These are phyloP conservation scores for Naegleria fowleri DNA, from an alignment of 208 protist genomes.

Conservation along the genomic window DNA sequence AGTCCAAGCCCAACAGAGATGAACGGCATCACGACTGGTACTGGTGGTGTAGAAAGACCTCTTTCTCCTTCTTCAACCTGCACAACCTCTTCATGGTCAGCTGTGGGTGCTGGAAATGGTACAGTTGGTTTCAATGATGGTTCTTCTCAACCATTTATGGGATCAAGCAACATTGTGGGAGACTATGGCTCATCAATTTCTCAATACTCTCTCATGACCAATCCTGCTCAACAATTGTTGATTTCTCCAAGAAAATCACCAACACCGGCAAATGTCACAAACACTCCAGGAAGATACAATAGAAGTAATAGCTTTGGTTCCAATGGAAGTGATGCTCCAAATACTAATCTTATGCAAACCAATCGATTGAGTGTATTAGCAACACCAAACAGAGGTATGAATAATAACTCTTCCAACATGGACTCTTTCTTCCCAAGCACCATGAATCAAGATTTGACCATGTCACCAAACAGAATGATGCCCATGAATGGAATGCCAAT, in stretches of 20 bases:
- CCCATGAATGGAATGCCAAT: background rate
- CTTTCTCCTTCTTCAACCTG: background rate
- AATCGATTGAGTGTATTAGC: background rate
- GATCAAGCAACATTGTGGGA: background rate
- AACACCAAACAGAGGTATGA: slow-evolving; percentile 12
- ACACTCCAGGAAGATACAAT: background rate
- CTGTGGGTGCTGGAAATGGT: no score
- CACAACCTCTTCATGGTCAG: background rate
- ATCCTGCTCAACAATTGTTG: background rate
- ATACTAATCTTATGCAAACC: background rate
- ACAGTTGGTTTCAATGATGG: no score
- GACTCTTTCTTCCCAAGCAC: background rate
- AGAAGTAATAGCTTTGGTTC: background rate
- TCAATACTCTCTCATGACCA: background rate
- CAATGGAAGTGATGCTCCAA: background rate
- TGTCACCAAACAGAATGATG: background rate
- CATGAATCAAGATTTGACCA: background rate
- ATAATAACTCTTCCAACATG: background rate
- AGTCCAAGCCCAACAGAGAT: background rate
- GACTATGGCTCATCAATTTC: background rate
- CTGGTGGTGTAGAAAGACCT: background rate
- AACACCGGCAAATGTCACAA: background rate
- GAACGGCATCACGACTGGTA: background rate
- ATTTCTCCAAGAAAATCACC: background rate
- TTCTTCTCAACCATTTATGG: background rate